These are phyloP conservation scores for Zalerion maritima DNA, from an alignment of 495 filamentous ascomycete genomes.

Conservation along the genomic window DNA sequence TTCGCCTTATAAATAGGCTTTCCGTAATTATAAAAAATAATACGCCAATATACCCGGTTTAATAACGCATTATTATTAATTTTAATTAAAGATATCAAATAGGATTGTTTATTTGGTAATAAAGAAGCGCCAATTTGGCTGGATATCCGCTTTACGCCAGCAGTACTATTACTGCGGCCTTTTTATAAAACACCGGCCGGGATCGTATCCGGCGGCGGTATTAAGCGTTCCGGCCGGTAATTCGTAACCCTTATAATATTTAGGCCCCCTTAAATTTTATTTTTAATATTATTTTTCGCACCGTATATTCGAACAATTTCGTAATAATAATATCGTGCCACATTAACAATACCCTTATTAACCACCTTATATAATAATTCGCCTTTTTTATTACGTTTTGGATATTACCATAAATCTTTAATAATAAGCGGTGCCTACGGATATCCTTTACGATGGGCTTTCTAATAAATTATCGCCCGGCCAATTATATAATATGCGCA, in stretches of 20 bases:
- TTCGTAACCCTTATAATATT: constrained; percentile 15
- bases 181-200: constrained; percentile 2
- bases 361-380: constrained; percentile 13
- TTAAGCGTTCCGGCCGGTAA: no score
- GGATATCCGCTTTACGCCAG: constrained; percentile 17
- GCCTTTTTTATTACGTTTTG: constrained; percentile 18
- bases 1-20: constrained; percentile 25
- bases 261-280: constrained; percentile 12
- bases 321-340: constrained; percentile 21
- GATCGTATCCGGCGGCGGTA: constrained; percentile 6
- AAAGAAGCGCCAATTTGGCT: constrained; percentile 12
- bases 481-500: constrained; percentile 13
- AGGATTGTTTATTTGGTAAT: constrained; percentile 17
- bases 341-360: constrained; percentile 15
- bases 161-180: constrained; percentile 7
- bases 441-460: constrained; percentile 16
- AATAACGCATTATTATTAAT: constrained; percentile 3
- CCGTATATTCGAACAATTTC: constrained; percentile 16
- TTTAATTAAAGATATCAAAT: constrained; percentile 15
- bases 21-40: constrained; percentile 21
- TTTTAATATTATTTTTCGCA: constrained; percentile 11
- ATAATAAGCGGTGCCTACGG: constrained; percentile 14
- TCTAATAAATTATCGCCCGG: constrained; percentile 20
- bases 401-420: constrained; percentile 24
- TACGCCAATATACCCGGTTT: constrained; percentile 24